Conservation (phyloP, 176 grass and related monocot species). For the Juncus inflexus region DNA sequence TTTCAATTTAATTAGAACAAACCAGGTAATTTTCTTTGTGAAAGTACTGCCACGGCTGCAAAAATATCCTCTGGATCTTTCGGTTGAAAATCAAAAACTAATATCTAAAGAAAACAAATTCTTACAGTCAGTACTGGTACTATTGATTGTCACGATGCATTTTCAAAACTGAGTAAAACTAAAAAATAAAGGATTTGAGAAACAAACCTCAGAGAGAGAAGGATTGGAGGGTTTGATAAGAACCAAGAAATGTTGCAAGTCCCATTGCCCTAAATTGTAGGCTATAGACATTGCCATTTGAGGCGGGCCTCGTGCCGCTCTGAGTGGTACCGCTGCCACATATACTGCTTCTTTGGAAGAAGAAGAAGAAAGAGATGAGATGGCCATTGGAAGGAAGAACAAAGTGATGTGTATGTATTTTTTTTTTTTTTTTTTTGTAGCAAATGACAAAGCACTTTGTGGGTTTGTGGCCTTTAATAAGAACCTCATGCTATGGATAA, state of each 20-base stretch:
- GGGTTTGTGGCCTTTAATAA: too few relatives aligned
- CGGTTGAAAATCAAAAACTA: slow-evolving; percentile 81
- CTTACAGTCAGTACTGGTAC: neutral
- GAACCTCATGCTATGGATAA: too few relatives aligned
- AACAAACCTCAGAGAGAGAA: neutral
- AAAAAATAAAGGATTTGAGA: neutral
- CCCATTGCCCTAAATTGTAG: slow-evolving; percentile 47
- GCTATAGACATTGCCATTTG: slow-evolving; percentile 53
- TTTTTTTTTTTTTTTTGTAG: too few relatives aligned
- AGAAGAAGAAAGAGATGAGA: neutral
- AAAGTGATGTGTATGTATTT: too few relatives aligned
- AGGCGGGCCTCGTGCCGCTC: slow-evolving; percentile 42
- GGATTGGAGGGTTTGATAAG: slow-evolving; percentile 36
- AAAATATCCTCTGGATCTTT: slow-evolving; percentile 58
- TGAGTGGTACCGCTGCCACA: slow-evolving; percentile 67
- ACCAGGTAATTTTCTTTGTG: slow-evolving; percentile 57
- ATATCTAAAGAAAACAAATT: slow-evolving; percentile 28
- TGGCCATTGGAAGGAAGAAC: slow-evolving; percentile 19
- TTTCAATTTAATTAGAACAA: neutral
- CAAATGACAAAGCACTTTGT: too few relatives aligned
- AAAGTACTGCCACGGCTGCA: slow-evolving; percentile 42
- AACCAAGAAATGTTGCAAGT: slow-evolving; percentile 82
- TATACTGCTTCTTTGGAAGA: slow-evolving; percentile 36
- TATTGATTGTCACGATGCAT: neutral
- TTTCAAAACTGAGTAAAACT: neutral